Evolutionary conservation across 129 eudicot genomes (phyloP).

Genomic region (Scalesia atractyloides): DNA sequence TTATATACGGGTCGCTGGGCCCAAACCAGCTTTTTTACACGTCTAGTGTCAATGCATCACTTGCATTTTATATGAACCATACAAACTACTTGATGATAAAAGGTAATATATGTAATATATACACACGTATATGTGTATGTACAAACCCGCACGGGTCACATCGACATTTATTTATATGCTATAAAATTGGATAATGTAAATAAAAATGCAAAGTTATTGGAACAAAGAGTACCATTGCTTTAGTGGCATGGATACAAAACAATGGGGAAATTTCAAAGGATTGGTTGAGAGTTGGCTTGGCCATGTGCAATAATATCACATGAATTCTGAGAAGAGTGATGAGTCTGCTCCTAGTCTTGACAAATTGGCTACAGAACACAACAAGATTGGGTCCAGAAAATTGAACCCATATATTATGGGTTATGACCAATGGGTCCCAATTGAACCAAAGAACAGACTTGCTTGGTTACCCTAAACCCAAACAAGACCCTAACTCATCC

Average conservation of each 20-base stretch:
- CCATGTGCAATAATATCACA: slow-evolving; percentile 47
- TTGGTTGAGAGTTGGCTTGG: slow-evolving; percentile 44
- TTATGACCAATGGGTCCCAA: slow-evolving; percentile 30
- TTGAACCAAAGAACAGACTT: background rate
- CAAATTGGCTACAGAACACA: slow-evolving; percentile 33
- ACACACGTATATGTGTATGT: too few species aligned
- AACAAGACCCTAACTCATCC: background rate
- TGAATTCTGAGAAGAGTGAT: slow-evolving; percentile 25
- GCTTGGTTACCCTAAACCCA: slow-evolving; percentile 16
- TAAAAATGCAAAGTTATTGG: slow-evolving; percentile 22
- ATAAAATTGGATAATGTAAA: background rate
- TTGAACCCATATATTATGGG: slow-evolving; percentile 26
- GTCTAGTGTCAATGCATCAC: too few species aligned
- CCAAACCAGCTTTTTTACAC: too few species aligned
- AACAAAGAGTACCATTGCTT: slow-evolving; percentile 6
- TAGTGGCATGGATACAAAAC: slow-evolving; percentile 25
- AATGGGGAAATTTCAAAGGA: slow-evolving; percentile 36
- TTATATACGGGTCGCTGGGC: too few species aligned
- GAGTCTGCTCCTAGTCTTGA: slow-evolving; percentile 23
- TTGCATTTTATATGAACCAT: background rate
- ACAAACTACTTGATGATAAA: background rate
- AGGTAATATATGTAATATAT: too few species aligned
- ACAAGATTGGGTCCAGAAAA: slow-evolving; percentile 31
- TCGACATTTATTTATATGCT: background rate
- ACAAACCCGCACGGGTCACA: too few species aligned